A percentile compares a stretch with the other conserved stretches of the same genome.
phyloP scores from a whole-genome alignment of 768 basidiomycete genomes.

The Gloeophyllum trabeum region DNA sequence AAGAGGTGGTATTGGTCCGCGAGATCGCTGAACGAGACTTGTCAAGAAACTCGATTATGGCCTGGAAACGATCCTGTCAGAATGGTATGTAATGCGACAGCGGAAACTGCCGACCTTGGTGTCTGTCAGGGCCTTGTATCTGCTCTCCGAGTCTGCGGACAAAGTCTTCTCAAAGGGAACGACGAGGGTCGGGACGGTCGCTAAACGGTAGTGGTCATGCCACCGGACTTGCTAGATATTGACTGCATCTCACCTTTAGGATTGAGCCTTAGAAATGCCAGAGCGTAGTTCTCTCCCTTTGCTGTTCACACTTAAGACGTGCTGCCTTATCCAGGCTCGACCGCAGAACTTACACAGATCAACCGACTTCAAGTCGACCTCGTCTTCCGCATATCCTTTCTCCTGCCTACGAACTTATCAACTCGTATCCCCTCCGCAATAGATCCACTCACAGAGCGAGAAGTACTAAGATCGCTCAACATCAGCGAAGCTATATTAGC shows the following conservation, averaged over 20 bases:
- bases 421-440: not conserved
- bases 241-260: constrained; percentile 41
- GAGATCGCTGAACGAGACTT: constrained; percentile 66
- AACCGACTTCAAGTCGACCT: constrained; percentile 58
- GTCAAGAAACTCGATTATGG: constrained; percentile 73
- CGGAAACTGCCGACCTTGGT: constrained; percentile 37
- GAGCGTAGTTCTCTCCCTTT: constrained; percentile 72
- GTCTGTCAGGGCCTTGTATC: constrained; percentile 73
- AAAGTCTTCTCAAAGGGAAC: constrained; percentile 77
- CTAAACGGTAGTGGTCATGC: constrained; percentile 23
- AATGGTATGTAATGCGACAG: not conserved
- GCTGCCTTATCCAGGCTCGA: not conserved
- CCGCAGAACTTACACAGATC: constrained; percentile 36
- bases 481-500: no score
- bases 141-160: constrained; percentile 54
- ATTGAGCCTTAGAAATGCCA: constrained; percentile 69
- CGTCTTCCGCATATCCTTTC: constrained; percentile 78
- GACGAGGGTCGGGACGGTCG: constrained; percentile 71
- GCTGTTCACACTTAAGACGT: constrained; percentile 23
- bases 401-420: constrained; percentile 30
- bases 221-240: not conserved
- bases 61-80: constrained; percentile 25
- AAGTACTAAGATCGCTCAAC: constrained; percentile 27
- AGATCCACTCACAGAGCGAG: constrained; percentile 53
- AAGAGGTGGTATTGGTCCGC: constrained; percentile 57